A percentile compares a stretch with the other conserved stretches of the same genome.
These are phyloP conservation scores for Debaryomyces fabryi DNA, from an alignment of 1,139 yeast species.

Conservation along the genomic window DNA sequence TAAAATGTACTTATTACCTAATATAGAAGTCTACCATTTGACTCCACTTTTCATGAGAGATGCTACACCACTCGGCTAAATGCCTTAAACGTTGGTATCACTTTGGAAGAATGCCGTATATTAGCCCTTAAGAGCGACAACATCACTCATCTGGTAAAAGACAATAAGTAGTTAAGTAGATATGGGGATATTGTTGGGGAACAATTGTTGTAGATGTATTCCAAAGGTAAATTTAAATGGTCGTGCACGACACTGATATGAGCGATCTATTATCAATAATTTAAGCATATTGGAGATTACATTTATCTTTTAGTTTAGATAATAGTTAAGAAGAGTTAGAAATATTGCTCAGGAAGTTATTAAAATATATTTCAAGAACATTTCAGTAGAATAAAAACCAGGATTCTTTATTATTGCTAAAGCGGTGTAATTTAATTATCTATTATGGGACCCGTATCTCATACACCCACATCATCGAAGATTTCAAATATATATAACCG, in stretches of 20 bases:
- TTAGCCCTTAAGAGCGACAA: neutral
- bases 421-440: neutral
- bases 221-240: neutral
- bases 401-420: neutral
- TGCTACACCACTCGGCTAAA: neutral
- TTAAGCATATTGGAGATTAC: neutral
- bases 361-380: neutral
- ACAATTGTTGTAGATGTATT: neutral
- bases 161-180: neutral
- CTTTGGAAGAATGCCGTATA: neutral
- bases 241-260: slow-evolving; percentile 1
- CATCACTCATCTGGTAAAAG: neutral
- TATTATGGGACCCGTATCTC: neutral
- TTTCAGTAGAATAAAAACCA: neutral
- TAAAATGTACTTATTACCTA: neutral
- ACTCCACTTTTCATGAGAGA: slow-evolving; percentile 3
- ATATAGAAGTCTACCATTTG: neutral
- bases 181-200: neutral
- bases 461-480: neutral
- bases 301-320: neutral
- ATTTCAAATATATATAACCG: neutral
- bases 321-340: neutral
- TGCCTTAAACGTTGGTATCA: neutral
- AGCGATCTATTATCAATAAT: neutral
- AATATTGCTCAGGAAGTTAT: slow-evolving; percentile 2